Conservation (phyloP, 352 stramenopile species). For the Elongisporangium anandrum region DNA sequence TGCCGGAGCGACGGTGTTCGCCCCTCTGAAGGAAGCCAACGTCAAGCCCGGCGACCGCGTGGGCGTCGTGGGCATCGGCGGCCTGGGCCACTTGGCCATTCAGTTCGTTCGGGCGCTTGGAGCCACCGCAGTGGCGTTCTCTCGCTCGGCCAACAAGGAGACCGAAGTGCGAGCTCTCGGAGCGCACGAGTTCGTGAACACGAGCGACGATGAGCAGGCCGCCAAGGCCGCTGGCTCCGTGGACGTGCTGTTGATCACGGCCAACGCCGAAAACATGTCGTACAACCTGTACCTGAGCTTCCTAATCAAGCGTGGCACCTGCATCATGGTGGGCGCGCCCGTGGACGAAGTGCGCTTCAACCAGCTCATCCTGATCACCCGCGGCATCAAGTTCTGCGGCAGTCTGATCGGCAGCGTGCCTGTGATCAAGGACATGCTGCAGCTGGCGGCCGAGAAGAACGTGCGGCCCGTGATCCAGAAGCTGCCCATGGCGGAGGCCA, state of each 20-base stretch:
- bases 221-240: conserved; percentile 25
- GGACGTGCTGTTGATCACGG: conserved; percentile 74
- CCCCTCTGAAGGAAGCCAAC: conserved; percentile 48
- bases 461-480: conserved; percentile 45
- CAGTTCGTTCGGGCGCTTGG: conserved; percentile 63
- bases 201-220: conserved; percentile 27
- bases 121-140: conserved; percentile 46
- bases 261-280: conserved; percentile 41
- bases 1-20: conserved; percentile 83
- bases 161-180: too few relatives aligned
- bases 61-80: conserved; percentile 69
- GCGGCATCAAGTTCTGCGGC: conserved; percentile 59
- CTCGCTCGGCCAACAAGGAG: too few relatives aligned
- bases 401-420: conserved; percentile 72
- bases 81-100: conserved; percentile 71
- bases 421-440: conserved; percentile 80
- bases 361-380: conserved; percentile 42
- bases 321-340: too few relatives aligned
- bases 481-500: conserved; percentile 35
- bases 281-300: conserved; percentile 37
- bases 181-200: too few relatives aligned
- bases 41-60: conserved; percentile 38
- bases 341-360: conserved; percentile 59
- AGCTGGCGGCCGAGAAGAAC: conserved; percentile 62
- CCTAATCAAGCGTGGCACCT: too few relatives aligned